Base-by-base conservation (phyloP, 768 basidiomycete species). In the Russula brevipes region DNA sequence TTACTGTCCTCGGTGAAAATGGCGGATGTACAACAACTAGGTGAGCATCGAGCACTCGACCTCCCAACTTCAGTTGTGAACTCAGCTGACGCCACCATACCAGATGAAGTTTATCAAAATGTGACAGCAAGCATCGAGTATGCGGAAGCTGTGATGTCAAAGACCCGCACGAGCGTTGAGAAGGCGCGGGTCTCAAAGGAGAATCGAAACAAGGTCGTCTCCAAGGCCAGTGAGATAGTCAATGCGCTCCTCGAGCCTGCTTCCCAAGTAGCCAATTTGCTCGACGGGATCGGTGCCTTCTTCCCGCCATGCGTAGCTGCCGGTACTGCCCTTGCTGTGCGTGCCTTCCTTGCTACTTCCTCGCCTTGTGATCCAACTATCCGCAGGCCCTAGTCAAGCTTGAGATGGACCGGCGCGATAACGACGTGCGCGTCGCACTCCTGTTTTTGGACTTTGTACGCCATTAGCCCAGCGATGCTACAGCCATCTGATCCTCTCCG, bases 211-310 rank as follows among this genome's bases (percentile, higher is more conserved):
- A 64, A 64, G 30, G 60, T 55, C 36, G 39, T 64, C 30, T 52
- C 60, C 11, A 61, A 60, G 36, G 63, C 63, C n/a, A 64, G 63
- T 19, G 59, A 64, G 30, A 61, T 64, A 14, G 63, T 64, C 36
- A 60, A 60, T 52, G 63, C 54, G 3, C 58, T 64, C 31, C 63
- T 64, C 14, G 63, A 64, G 30, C 63, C 63, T 5, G 63, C 63
- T 17, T 38, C 33, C 12, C 63, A 64, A 49, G 63, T 64, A n/a
- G 63, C 53, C 33, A 60, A 64, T 54, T 31, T 64, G 14, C 59
- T 64, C 31, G 54, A 64, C 4, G 63, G 63, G 44, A 19, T 61
- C 30, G 52, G 63, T 42, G 59, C 16, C 11, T 6, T 62, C 7
- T 64, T 60, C 39, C 63, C 63, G 12, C 63, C 63, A 9, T 61